phyloP scores from a whole-genome alignment of 495 filamentous ascomycete genomes.

The Penicillium cosmopolitanum region DNA sequence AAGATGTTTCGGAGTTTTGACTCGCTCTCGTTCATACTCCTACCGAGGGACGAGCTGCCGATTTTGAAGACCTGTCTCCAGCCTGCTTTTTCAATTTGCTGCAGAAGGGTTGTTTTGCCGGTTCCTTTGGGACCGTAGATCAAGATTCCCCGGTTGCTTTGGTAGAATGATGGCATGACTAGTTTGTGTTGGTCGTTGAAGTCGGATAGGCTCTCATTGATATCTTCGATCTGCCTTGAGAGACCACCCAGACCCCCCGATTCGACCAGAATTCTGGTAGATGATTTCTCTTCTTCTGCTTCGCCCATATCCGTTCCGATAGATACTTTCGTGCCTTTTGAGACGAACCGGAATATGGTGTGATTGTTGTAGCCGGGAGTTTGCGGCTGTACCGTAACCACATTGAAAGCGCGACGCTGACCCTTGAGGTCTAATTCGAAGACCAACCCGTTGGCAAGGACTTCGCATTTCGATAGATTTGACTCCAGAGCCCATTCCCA shows the following conservation, averaged over 20 bases:
- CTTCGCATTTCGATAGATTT: constrained; percentile 53
- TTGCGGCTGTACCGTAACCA: constrained; percentile 38
- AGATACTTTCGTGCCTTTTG: constrained; percentile 37
- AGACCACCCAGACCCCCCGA: constrained; percentile 62
- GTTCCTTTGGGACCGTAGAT: constrained; percentile 84
- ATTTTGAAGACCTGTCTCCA: constrained; percentile 72
- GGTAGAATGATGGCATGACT: constrained; percentile 48
- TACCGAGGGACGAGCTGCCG: constrained; percentile 54
- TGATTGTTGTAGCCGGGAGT: constrained; percentile 23
- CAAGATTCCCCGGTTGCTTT: constrained; percentile 60
- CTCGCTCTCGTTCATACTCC: constrained; percentile 45
- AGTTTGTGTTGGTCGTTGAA: constrained; percentile 49
- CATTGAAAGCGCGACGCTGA: constrained; percentile 48
- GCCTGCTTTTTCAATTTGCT: constrained; percentile 64
- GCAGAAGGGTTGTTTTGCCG: constrained; percentile 74
- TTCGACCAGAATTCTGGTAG: constrained; percentile 32
- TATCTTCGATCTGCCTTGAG: constrained; percentile 60
- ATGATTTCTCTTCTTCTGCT: constrained; percentile 12
- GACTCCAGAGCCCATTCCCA: constrained; percentile 70
- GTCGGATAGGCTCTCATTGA: constrained; percentile 67
- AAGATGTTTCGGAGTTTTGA: constrained; percentile 70
- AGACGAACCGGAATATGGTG: constrained; percentile 42
- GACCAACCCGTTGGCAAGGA: constrained; percentile 43
- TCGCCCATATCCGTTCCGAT: constrained; percentile 32
- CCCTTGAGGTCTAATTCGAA: constrained; percentile 54